A percentile compares a stretch with the other conserved stretches of the same genome.
Conservation (phyloP, 495 filamentous ascomycete species). For the Clohesyomyces aquaticus region DNA sequence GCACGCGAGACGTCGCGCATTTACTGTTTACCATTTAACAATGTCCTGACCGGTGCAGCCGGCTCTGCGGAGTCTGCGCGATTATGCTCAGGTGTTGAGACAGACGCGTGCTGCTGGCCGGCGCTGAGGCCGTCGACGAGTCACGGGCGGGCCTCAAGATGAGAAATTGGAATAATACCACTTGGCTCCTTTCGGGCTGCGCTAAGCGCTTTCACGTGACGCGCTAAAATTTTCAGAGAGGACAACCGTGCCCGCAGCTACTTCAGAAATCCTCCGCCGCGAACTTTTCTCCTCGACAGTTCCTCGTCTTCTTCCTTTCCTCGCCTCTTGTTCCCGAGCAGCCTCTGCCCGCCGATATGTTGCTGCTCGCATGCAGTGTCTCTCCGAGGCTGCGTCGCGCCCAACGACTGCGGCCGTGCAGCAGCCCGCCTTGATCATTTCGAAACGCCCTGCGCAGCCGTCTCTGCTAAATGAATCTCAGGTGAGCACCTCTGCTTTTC, state of each 20-base stretch:
- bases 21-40: too few relatives aligned
- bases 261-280: neutral
- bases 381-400: too few relatives aligned
- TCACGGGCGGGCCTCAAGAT: too few relatives aligned
- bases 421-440: too few relatives aligned
- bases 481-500: slow-evolving; percentile 43
- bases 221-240: slow-evolving; percentile 1
- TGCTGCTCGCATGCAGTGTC: too few relatives aligned
- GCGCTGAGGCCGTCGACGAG: neutral
- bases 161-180: slow-evolving; percentile 20
- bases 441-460: slow-evolving; percentile 1
- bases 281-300: neutral
- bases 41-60: too few relatives aligned
- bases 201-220: slow-evolving; percentile 2
- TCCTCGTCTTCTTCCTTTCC: neutral
- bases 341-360: too few relatives aligned
- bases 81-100: neutral
- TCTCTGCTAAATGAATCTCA: slow-evolving; percentile 7
- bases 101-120: slow-evolving; percentile 1
- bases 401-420: too few relatives aligned
- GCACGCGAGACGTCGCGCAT: too few relatives aligned
- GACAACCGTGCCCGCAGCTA: neutral
- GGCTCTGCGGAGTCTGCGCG: neutral
- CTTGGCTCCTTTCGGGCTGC: slow-evolving; percentile 3
- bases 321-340: too few relatives aligned